Percentiles rank a stretch among this genome's conserved stretches.
Conservation (phyloP, 202 grass and related monocot species). For the Tripidium arundinaceum region DNA sequence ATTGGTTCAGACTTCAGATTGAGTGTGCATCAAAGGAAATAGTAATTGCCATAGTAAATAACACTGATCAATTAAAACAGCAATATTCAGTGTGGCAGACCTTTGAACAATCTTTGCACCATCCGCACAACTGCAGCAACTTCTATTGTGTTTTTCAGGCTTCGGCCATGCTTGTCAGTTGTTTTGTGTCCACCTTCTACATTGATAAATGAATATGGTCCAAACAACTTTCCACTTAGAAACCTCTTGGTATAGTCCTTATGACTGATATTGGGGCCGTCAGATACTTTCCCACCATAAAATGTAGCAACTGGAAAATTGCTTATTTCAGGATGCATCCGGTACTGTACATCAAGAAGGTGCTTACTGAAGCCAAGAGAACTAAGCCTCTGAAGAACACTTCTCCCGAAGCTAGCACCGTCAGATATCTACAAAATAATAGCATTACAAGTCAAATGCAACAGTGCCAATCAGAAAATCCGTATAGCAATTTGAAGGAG, state of each 20-base stretch:
- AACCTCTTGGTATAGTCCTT: slow-evolving; percentile 20
- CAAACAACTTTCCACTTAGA: slow-evolving; percentile 31
- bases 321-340: slow-evolving; percentile 61
- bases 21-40: background rate
- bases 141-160: slow-evolving; percentile 46
- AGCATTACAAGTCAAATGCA: background rate
- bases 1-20: background rate
- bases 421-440: slow-evolving; percentile 37
- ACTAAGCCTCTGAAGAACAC: slow-evolving; percentile 57
- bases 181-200: slow-evolving; percentile 34
- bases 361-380: slow-evolving; percentile 44
- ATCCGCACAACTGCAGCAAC: slow-evolving; percentile 30
- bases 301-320: slow-evolving; percentile 48
- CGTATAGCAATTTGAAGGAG: background rate
- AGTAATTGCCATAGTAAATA: background rate
- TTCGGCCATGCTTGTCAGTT: slow-evolving; percentile 21
- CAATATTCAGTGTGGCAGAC: background rate
- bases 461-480: background rate
- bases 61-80: background rate
- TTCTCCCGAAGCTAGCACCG: slow-evolving; percentile 36
- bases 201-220: slow-evolving; percentile 51
- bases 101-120: slow-evolving; percentile 25
- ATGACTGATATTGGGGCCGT: slow-evolving; percentile 34
- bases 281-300: slow-evolving; percentile 37
- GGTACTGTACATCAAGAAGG: slow-evolving; percentile 51